Evolutionary conservation across 1,284 basidiomycete species (phyloP).

Genomic region (Malassezia globosa): DNA sequence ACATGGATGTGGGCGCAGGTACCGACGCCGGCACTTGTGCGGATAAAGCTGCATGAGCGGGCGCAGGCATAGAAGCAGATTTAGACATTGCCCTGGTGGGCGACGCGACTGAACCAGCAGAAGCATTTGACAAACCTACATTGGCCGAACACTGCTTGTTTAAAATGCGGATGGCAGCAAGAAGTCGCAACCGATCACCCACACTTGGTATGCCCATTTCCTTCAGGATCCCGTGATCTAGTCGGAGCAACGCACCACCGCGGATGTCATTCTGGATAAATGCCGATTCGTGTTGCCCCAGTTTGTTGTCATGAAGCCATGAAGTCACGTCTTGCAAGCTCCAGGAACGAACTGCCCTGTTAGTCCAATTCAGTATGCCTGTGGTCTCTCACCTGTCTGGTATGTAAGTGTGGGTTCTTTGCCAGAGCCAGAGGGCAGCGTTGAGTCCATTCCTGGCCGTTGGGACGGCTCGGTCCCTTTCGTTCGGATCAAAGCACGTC

Average conservation of each 20-base stretch:
- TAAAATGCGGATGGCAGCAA: constrained; percentile 39
- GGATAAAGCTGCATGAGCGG: no score
- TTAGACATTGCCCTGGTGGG: no score
- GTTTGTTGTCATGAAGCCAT: constrained; percentile 30
- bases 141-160: constrained; percentile 30
- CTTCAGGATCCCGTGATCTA: constrained; percentile 37
- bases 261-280: constrained; percentile 40
- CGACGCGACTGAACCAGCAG: not conserved
- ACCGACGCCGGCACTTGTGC: no score
- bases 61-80: no score
- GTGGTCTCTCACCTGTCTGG: no score
- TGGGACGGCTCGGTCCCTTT: no score
- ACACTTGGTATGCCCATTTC: constrained; percentile 44
- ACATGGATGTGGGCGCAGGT: no score
- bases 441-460: no score
- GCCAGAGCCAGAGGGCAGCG: no score
- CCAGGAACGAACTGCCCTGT: constrained; percentile 18
- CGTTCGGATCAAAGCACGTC: no score
- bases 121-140: constrained; percentile 15
- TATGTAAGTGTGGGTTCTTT: no score
- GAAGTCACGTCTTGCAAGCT: constrained; percentile 21
- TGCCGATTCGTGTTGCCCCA: constrained; percentile 25
- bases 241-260: constrained; percentile 34
- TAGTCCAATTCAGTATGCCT: no score
- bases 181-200: constrained; percentile 38